Conservation (phyloP, 140 eudicot genomes). For the Stevia rebaudiana region DNA sequence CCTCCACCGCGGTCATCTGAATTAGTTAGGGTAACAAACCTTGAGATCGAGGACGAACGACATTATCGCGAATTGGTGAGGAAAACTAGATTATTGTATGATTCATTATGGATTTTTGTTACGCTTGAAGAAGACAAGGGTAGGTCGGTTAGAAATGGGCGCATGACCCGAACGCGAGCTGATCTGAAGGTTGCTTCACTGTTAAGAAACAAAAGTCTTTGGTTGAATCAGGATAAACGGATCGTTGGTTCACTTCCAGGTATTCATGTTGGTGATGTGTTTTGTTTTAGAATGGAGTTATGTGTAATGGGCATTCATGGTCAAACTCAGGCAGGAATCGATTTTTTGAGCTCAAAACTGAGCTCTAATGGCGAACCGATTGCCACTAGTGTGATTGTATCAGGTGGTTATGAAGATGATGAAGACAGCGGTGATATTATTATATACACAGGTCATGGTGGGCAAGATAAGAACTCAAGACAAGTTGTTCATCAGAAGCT, state of each 20-base stretch:
- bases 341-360: conserved; percentile 46
- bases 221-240: conserved; percentile 80
- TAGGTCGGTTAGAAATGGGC: conserved; percentile 3
- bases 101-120: conserved; percentile 41
- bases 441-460: conserved; percentile 87
- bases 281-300: conserved; percentile 67
- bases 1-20: conserved; percentile 50
- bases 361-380: conserved; percentile 87
- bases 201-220: conserved; percentile 53
- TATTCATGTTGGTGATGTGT: conserved; percentile 63
- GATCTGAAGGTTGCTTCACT: conserved; percentile 52
- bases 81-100: conserved; percentile 55
- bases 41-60: conserved; percentile 40
- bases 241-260: conserved; percentile 78
- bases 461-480: conserved; percentile 51
- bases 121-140: conserved; percentile 41
- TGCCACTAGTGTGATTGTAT: conserved; percentile 82
- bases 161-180: conserved; percentile 29
- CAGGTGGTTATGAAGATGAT: conserved; percentile 96
- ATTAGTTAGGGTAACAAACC: conserved; percentile 66
- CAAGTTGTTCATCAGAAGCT: conserved; percentile 62
- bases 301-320: conserved; percentile 92
- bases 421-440: conserved; percentile 74
- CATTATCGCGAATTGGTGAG: conserved; percentile 54
- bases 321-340: conserved; percentile 77